phyloP scores from a whole-genome alignment of 2,329 filamentous ascomycete genomes.

The Myotisia sp. region DNA sequence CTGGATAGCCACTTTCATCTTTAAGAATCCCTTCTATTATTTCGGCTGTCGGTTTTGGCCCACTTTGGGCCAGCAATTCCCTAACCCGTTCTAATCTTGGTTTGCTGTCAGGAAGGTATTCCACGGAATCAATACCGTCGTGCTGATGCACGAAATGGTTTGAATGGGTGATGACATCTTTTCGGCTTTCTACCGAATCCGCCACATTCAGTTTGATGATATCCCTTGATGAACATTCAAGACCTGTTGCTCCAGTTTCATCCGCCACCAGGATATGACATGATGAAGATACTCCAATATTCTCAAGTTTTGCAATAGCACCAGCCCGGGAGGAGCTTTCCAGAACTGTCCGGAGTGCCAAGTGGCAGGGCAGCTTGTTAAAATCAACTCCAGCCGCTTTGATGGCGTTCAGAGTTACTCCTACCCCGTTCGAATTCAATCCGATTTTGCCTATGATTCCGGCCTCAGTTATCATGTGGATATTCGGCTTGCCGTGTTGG shows the following conservation, averaged over 20 bases:
- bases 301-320: conserved; percentile 33
- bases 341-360: conserved; percentile 40
- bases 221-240: conserved; percentile 34
- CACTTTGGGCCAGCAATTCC: conserved; percentile 14
- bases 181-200: conserved; percentile 6
- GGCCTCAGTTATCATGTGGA: conserved; percentile 43
- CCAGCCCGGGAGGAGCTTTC: conserved; percentile 33
- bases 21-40: conserved; percentile 20
- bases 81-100: conserved; percentile 19
- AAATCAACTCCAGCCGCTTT: conserved; percentile 36
- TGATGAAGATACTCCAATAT: conserved; percentile 37
- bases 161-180: conserved; percentile 16
- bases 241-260: conserved; percentile 30
- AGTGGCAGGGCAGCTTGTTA: conserved; percentile 38
- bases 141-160: conserved; percentile 19
- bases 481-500: conserved; percentile 26
- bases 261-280: conserved; percentile 44
- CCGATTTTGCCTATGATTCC: conserved; percentile 47
- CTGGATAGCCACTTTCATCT: conserved; percentile 21
- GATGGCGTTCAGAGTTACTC: conserved; percentile 44
- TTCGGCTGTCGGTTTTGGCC: conserved; percentile 10
- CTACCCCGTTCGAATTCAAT: conserved; percentile 40
- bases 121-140: conserved; percentile 11
- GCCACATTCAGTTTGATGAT: conserved; percentile 10
- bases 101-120: conserved; percentile 15